A percentile compares a stretch with the other conserved stretches of the same genome.
phyloP scores from a whole-genome alignment of 2,329 filamentous ascomycete genomes.

The Aspergillus niger region DNA sequence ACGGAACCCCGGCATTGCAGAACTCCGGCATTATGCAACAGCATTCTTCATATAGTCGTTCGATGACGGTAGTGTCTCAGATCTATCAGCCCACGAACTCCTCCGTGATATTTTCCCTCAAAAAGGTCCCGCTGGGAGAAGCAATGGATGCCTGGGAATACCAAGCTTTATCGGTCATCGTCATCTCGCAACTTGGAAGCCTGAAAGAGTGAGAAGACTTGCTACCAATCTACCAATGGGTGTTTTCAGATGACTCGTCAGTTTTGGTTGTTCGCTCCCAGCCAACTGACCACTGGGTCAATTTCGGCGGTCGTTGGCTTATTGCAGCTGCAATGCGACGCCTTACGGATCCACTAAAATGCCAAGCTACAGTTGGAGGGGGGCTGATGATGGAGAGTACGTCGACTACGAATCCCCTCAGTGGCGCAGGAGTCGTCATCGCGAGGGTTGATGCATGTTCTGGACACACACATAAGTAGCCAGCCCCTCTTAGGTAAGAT shows the following conservation, averaged over 20 bases:
- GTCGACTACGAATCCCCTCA: neutral
- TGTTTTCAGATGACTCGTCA: neutral
- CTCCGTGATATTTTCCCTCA: neutral
- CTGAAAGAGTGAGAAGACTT: neutral
- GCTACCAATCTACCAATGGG: neutral
- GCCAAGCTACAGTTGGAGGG: neutral
- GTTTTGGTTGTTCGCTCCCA: neutral
- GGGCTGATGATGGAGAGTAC: neutral
- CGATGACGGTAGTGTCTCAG: neutral
- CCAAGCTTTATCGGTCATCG: neutral
- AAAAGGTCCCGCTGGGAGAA: neutral
- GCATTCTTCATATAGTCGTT: neutral
- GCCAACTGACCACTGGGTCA: neutral
- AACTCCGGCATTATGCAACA: neutral
- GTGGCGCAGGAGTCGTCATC: conserved; percentile 1
- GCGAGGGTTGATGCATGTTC: neutral
- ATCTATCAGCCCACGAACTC: neutral
- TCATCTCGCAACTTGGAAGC: too few species aligned
- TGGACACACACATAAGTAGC: neutral
- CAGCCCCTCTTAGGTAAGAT: neutral
- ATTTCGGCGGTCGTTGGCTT: neutral
- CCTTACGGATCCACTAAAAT: neutral
- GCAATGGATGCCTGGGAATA: neutral
- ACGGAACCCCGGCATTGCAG: neutral
- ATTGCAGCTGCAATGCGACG: neutral